Evolutionary conservation across 208 protist genomes (phyloP).

Genomic region (Crithidia expoeki): DNA sequence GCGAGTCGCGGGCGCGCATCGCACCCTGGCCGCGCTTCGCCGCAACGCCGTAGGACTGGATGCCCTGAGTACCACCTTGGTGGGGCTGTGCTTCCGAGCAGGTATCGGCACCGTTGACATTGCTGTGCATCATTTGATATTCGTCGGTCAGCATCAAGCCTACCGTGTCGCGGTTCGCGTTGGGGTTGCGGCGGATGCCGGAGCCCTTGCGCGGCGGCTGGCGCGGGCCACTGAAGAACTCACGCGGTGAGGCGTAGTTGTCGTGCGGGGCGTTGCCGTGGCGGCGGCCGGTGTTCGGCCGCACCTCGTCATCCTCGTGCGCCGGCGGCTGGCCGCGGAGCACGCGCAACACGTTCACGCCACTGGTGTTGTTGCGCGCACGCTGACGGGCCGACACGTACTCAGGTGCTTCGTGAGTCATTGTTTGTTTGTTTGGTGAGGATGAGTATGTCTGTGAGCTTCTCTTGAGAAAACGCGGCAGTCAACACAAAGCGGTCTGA

Average conservation of each 20-base stretch:
- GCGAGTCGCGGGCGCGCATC: background rate
- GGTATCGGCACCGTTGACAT: conserved; percentile 7
- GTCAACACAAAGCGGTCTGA: too few relatives aligned
- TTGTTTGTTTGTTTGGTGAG: conserved; percentile 3
- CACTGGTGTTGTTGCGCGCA: conserved; percentile 38
- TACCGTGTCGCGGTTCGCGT: conserved; percentile 56
- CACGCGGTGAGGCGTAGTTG: conserved; percentile 54
- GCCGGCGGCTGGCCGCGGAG: conserved; percentile 28
- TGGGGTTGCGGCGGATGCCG: conserved; percentile 71
- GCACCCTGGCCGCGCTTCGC: conserved; percentile 29
- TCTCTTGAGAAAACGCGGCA: too few relatives aligned
- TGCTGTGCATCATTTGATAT: conserved; percentile 45
- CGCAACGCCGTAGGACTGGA: conserved; percentile 8
- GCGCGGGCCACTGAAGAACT: conserved; percentile 73
- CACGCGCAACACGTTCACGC: conserved; percentile 34
- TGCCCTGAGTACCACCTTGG: background rate
- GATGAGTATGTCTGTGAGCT: too few relatives aligned
- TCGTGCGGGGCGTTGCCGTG: conserved; percentile 2
- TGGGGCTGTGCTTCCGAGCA: background rate
- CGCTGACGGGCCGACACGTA: conserved; percentile 34
- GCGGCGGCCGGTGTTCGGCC: conserved; percentile 34
- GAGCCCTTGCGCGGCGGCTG: conserved; percentile 57
- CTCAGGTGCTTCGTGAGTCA: conserved; percentile 1
- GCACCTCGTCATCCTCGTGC: conserved; percentile 17
- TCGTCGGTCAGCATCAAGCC: conserved; percentile 76